Evolutionary conservation across 805 yeast species (phyloP), one percentile per base, ranked within the genome.

Genomic region (Helenozyma baotianmanensis): DNA sequence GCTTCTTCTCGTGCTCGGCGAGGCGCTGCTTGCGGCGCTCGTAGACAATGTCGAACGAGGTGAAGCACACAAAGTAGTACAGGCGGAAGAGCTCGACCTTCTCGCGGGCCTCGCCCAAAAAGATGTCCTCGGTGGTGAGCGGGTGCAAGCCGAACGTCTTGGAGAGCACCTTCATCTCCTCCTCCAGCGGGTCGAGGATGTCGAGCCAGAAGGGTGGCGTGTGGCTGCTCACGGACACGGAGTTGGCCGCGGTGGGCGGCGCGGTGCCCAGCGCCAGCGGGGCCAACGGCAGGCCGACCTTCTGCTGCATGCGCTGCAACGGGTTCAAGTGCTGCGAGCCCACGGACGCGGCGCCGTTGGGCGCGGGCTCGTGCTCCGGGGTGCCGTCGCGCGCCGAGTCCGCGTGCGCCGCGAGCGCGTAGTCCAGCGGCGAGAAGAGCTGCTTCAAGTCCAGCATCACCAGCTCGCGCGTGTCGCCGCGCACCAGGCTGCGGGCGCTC

Each of bases 81-180:
- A 84, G 84, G 50, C 83, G 81, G 64, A 90, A 90, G 21, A 92
- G 59, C 60, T 90, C 98, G 14, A 90, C 96, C 53, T 90, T 90
- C 56, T 90, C 98, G 44, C 97, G 76, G 1, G 95, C 83, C 54
- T 90, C 98, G 2, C 96, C 96, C 19, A 89, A 61, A 39, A 84
- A 82, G 29, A 90, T 89, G 61, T 90, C 98, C 54, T 90, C 98
- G 0, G 97, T 85, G 1, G 98, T 90, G 48, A 90, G 72, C 0
- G 98, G 98, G 58, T 90, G 98, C 36, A 90, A 86, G 1, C 95
- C 95, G 62, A 90, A 90, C 0, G 97, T 79, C 50, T 87, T 87
- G 17, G 94, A 77, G 10, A 90, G 48, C 0, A 82, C 92, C 50
- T 90, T 88, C 95, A 92, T 86, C 57, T 90, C 98, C 46, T 88